These are phyloP conservation scores for Kuraishia ogatae DNA, from an alignment of 805 yeast genomes.

Conservation along the genomic window DNA sequence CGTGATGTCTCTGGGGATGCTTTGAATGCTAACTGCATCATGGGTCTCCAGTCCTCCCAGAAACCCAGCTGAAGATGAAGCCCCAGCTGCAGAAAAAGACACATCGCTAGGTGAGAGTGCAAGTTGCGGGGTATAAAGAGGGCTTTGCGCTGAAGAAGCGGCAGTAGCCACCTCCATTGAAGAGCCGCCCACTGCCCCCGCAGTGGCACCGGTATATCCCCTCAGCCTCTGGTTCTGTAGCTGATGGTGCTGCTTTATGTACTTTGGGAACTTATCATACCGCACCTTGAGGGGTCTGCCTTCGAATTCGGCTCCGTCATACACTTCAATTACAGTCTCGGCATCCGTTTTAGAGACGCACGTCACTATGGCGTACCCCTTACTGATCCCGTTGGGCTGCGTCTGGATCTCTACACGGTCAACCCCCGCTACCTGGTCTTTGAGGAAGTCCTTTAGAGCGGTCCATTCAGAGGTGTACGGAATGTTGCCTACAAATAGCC, in stretches of 20 bases:
- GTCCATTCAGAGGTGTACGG: slow-evolving; percentile 37
- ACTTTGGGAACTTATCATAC: slow-evolving; percentile 44
- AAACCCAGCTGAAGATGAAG: no score
- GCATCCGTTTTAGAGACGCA: slow-evolving; percentile 40
- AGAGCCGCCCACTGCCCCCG: no score
- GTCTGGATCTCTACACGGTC: slow-evolving; percentile 32
- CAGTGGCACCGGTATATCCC: neutral
- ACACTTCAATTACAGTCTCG: slow-evolving; percentile 34
- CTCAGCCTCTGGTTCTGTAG: neutral
- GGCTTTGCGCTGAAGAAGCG: no score
- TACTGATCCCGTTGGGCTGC: slow-evolving; percentile 30
- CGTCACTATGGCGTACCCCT: slow-evolving; percentile 61
- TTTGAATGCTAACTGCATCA: no score
- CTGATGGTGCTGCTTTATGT: slow-evolving; percentile 12
- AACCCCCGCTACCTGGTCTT: slow-evolving; percentile 23
- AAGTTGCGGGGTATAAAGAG: no score
- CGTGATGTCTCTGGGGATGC: no score
- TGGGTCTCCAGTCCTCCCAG: no score
- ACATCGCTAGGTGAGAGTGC: no score
- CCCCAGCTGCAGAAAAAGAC: no score
- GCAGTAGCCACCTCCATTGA: no score
- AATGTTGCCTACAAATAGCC: slow-evolving; percentile 48
- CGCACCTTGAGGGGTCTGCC: slow-evolving; percentile 56
- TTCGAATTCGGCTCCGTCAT: slow-evolving; percentile 46
- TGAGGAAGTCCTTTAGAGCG: slow-evolving; percentile 21